Percentiles rank a stretch among this genome's conserved stretches.
phyloP scores from a whole-genome alignment of 2,329 filamentous ascomycete genomes.

The Aaosphaeria arxii region DNA sequence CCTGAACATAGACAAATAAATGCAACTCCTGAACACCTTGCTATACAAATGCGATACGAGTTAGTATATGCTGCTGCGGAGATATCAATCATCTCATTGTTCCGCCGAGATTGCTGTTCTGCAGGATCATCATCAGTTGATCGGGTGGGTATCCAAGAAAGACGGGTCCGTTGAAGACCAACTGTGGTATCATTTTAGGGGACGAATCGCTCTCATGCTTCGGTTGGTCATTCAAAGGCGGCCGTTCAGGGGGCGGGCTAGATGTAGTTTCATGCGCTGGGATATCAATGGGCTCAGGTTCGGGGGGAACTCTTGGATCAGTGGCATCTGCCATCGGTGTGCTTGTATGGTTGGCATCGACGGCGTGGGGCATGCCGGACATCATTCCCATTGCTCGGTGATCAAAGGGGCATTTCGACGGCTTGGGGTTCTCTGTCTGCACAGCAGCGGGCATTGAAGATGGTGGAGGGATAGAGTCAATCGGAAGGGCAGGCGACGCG shows the following conservation, averaged over 20 bases:
- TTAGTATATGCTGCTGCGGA: no score
- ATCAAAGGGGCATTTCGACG: conserved; percentile 36
- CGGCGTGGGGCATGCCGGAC: no score
- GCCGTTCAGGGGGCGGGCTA: no score
- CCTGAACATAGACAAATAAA: no score
- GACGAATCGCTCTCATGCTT: conserved; percentile 4
- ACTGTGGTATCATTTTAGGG: conserved; percentile 52
- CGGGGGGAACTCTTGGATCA: no score
- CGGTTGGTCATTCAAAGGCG: conserved; percentile 1
- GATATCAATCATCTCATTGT: conserved; percentile 16
- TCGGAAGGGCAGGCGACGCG: conserved; percentile 51
- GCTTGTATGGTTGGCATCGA: no score
- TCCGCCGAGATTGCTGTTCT: conserved; percentile 36
- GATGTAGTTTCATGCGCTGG: no score
- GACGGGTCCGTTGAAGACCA: conserved; percentile 89
- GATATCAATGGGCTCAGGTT: no score
- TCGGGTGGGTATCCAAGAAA: conserved; percentile 75
- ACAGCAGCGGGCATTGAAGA: conserved; percentile 6
- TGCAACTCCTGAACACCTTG: no score
- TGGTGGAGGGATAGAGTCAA: conserved; percentile 33
- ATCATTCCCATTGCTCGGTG: conserved; percentile 19
- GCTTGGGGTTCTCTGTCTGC: conserved; percentile 20
- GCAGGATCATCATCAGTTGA: conserved; percentile 31
- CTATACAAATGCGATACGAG: no score
- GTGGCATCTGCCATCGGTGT: no score